A percentile compares a stretch with the other conserved stretches of the same genome.
These are phyloP conservation scores for Malus asiatica DNA, from an alignment of 306 rosid species.

Conservation along the genomic window DNA sequence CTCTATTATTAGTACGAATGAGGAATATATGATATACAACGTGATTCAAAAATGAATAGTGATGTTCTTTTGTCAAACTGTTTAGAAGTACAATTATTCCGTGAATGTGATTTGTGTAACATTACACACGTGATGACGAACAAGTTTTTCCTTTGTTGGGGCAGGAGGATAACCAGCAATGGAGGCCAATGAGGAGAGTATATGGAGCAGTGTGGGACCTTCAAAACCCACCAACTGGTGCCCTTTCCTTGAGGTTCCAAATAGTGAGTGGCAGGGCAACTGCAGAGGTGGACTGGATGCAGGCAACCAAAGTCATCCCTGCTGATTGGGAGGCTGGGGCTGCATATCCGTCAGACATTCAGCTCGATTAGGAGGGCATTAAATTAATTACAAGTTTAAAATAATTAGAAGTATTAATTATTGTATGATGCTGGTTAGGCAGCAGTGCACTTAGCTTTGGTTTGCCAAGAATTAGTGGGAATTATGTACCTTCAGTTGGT, in stretches of 20 bases:
- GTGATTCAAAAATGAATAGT: too few species aligned
- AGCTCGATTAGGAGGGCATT: constrained; percentile 27
- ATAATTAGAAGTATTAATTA: neutral
- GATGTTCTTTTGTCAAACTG: too few species aligned
- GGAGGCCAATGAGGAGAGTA: constrained; percentile 58
- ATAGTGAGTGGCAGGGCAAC: constrained; percentile 28
- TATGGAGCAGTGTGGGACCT: constrained; percentile 71
- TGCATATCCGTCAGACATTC: constrained; percentile 51
- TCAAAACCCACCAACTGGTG: constrained; percentile 46
- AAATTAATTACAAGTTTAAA: neutral
- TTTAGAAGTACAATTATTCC: neutral
- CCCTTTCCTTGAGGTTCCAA: constrained; percentile 48
- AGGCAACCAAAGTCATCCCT: constrained; percentile 47
- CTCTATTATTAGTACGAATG: neutral
- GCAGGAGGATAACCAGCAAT: constrained; percentile 56
- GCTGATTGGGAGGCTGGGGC: constrained; percentile 61
- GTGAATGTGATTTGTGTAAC: neutral
- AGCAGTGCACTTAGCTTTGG: neutral
- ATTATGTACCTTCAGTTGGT: neutral
- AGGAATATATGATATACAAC: too few species aligned
- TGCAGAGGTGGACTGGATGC: constrained; percentile 41
- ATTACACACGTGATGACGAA: neutral
- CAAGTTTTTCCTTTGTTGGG: neutral
- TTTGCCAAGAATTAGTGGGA: neutral
- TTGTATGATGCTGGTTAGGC: neutral